Evolutionary conservation across 306 rosid species (phyloP), one percentile per base, ranked within the genome.

Genomic region (Glycine tomentella): DNA sequence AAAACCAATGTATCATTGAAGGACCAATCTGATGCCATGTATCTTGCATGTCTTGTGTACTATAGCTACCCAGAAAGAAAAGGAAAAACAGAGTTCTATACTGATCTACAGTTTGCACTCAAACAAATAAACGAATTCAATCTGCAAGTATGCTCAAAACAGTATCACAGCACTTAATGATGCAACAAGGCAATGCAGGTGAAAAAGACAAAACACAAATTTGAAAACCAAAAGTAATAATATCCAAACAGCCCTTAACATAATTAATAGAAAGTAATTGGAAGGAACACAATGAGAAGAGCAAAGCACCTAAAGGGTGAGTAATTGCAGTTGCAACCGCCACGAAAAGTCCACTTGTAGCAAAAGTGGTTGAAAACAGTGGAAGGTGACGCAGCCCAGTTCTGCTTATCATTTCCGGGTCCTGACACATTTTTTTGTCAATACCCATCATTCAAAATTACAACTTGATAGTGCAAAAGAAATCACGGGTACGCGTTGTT

Each of bases 271-370:
- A 20, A 20, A 20, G 20, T 20, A 20, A 20, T 20, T 20, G 20
- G 20, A 20, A 20, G 20, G 20, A 20, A 20, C 20, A 20, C 20
- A 20, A 20, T 20, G 72, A 62, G 68, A 61, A 61, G 7, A 48
- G 20, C 20, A 55, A 80, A 53, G 20, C 20, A 94, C 99, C 99
- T 83, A 95, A 56, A 77, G 99, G 98, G 66, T 93, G 98, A 84
- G 99, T 93, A 36, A 91, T 72, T 17, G 85, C 87, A 56, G 97
- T 90, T 46, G 98, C 97, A 51, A 88, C 84, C 3, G 98, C 99
- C 44, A 93, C 93, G 48, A 98, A 91, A 75, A 89, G 20, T 72
- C 97, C 99, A 79, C 99, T 91, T 17, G 94, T 85, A 10, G 88
- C 96, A 20, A 72, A 95, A 93, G 84, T 93, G 97, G 81, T 84